Conservation (phyloP, 306 rosid genomes). For the Gastrolobium villosum region DNA sequence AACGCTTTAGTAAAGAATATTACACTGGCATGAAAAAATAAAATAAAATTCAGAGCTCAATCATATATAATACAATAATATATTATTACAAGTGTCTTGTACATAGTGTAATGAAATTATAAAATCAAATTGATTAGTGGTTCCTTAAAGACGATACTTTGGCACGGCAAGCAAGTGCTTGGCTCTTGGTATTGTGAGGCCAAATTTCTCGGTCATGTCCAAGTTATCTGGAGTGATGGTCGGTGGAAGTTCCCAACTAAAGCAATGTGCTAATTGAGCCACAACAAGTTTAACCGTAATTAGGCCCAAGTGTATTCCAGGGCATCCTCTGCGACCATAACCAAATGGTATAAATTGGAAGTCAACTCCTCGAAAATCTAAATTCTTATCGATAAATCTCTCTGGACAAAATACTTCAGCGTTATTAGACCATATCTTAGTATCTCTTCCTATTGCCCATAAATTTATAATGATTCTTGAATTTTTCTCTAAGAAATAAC, state of each 20-base stretch:
- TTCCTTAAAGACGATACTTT: conserved; percentile 21
- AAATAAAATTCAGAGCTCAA: too few species aligned
- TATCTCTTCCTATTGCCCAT: conserved; percentile 61
- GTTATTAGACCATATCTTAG: conserved; percentile 52
- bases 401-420: conserved; percentile 53
- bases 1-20: too few species aligned
- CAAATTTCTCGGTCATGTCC: conserved; percentile 54
- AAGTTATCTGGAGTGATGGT: conserved; percentile 32
- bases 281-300: conserved; percentile 26
- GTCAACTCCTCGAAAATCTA: conserved; percentile 41
- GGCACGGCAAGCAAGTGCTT: conserved; percentile 48
- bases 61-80: too few species aligned
- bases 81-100: too few species aligned
- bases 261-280: conserved; percentile 57
- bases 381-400: conserved; percentile 33
- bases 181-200: conserved; percentile 47
- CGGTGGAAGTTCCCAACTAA: conserved; percentile 52
- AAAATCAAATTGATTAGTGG: too few species aligned
- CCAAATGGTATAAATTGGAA: conserved; percentile 55
- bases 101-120: too few species aligned
- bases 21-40: too few species aligned
- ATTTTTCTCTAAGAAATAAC: conserved; percentile 41
- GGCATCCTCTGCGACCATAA: conserved; percentile 57
- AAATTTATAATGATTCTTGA: conserved; percentile 45
- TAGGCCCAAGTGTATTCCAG: conserved; percentile 52